Evolutionary conservation across 208 protist genomes (phyloP).

Genomic region (Tritrichomonas musculus): DNA sequence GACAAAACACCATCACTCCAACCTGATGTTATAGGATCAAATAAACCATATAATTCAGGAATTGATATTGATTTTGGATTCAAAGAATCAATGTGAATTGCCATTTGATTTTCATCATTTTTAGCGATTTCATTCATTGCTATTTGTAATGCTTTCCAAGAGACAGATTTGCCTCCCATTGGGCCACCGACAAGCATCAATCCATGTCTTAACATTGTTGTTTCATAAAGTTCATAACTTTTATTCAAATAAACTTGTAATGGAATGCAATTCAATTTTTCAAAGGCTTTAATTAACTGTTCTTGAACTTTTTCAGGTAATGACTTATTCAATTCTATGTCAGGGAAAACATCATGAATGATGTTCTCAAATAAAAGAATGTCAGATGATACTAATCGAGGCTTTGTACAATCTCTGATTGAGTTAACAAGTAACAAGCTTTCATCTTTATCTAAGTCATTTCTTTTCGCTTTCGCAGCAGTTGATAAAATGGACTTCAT

Average conservation of each 20-base stretch:
- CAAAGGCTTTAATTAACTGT: constrained; percentile 38
- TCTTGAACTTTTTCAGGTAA: constrained; percentile 44
- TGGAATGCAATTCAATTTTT: not conserved
- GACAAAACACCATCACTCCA: constrained; percentile 69
- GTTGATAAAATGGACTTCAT: constrained; percentile 92
- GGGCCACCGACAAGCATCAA: constrained; percentile 91
- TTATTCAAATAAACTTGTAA: not conserved
- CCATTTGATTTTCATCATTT: constrained; percentile 72
- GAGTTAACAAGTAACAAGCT: constrained; percentile 79
- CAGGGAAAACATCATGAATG: constrained; percentile 65
- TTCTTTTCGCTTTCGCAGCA: constrained; percentile 80
- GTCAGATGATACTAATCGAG: constrained; percentile 59
- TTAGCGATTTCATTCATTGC: constrained; percentile 86
- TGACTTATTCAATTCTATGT: constrained; percentile 39
- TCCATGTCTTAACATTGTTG: constrained; percentile 87
- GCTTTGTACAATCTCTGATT: constrained; percentile 62
- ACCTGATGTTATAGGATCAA: constrained; percentile 78
- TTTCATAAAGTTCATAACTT: constrained; percentile 70
- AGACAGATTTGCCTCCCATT: constrained; percentile 65
- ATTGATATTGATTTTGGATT: constrained; percentile 94
- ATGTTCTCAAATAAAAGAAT: constrained; percentile 88
- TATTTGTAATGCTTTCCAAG: constrained; percentile 72
- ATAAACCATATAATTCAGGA: constrained; percentile 89
- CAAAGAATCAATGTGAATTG: constrained; percentile 69
- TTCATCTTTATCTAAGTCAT: constrained; percentile 74